Evolutionary conservation across 148 eudicot genomes (phyloP).

Genomic region (Limonium bicolor): DNA sequence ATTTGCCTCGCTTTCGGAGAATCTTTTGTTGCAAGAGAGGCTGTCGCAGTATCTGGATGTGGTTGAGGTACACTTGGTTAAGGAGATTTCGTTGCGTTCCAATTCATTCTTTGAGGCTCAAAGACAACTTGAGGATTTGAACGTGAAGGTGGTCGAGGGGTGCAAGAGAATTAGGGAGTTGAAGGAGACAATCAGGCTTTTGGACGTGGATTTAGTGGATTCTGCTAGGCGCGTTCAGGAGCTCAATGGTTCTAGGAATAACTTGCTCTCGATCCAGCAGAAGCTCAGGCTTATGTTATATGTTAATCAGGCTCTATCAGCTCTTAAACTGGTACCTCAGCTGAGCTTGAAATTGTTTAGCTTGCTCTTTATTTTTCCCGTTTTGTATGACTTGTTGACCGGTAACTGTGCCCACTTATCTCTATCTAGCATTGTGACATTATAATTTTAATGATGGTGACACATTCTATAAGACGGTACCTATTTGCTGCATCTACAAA

Average conservation of each 20-base stretch:
- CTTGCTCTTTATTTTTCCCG: no score
- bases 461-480: no score
- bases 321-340: constrained; percentile 78
- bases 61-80: constrained; percentile 91
- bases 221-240: constrained; percentile 54
- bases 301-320: constrained; percentile 76
- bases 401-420: no score
- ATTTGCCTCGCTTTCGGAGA: constrained; percentile 39
- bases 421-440: no score
- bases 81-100: constrained; percentile 82
- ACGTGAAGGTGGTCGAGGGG: constrained; percentile 62
- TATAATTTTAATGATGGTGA: no score
- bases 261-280: constrained; percentile 50
- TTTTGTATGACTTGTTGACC: no score
- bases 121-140: constrained; percentile 68
- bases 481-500: no score
- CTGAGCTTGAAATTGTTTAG: no score
- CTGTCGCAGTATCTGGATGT: constrained; percentile 80
- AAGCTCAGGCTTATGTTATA: constrained; percentile 63
- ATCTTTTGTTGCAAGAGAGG: constrained; percentile 56
- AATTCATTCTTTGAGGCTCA: constrained; percentile 88
- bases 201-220: constrained; percentile 67
- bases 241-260: constrained; percentile 29
- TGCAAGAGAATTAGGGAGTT: constrained; percentile 60
- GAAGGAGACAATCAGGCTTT: constrained; percentile 57